Evolutionary conservation across 345 rosid genomes (phyloP), one percentile per base, ranked within the genome.

Genomic region (Syzygium jambos): DNA sequence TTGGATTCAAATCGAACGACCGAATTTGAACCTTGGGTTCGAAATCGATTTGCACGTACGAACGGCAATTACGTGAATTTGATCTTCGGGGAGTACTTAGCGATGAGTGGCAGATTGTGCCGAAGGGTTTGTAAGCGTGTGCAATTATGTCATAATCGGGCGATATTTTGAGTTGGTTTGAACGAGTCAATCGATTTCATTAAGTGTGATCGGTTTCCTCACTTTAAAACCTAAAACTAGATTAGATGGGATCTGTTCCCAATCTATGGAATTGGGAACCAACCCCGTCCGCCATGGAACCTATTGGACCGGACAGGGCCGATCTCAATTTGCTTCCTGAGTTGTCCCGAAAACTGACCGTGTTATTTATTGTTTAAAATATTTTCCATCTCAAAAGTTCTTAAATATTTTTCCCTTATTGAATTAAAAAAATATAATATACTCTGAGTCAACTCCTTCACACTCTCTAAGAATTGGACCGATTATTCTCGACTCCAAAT

Each of bases 71-170:
- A 3, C 21, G 34, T 17, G 56, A 65, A 63, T 14, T 29, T n/a
- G 2, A 13, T 27, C 27, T 61, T n/a, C 34, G 73, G 19, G 34
- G 68, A 59, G 30, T 59, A 12, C 30, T 12, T 27, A 27, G 34
- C 9, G 34, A 27, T 27, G 68, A 59, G 68, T 61, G 13, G 68
- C 68, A 27, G 21, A 63, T 63, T n/a, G 38, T 63, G 38, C 41
- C 38, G 1, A 63, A 15, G 46, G 46, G 7, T 59, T 25, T 27
- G 27, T 11, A 59, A 59, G 65, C 27, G 30, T 25, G 11, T 3
- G 4, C 0, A 1, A n/a, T n/a, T 8, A 6, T 0, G 6, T 8
- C 5, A 17, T 1, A 8, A 30, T 1, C 3, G 4, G 3, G 7
- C 0, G 22, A 65, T 30, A 7, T 30, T 14, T 65, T 30, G 78